These are phyloP conservation scores for Metschnikowia santaceciliae DNA, from an alignment of 805 yeast species.

Conservation along the genomic window DNA sequence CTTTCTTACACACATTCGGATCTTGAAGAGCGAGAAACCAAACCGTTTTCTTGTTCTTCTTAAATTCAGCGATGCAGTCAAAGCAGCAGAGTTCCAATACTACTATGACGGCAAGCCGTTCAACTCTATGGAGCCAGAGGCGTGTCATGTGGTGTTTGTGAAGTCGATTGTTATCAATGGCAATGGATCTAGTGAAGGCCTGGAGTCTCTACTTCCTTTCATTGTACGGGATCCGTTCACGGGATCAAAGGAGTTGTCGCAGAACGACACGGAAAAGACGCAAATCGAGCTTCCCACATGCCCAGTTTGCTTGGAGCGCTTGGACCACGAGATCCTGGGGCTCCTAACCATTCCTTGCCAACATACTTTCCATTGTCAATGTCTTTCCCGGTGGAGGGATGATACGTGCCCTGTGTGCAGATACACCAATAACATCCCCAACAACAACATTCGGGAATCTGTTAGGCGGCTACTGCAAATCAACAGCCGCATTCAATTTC, in stretches of 20 bases:
- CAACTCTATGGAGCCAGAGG: slow-evolving; percentile 85
- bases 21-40: slow-evolving; percentile 61
- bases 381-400: slow-evolving; percentile 84
- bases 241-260: slow-evolving; percentile 8
- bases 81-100: slow-evolving; percentile 62
- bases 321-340: slow-evolving; percentile 80
- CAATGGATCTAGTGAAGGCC: slow-evolving; percentile 9
- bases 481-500: slow-evolving; percentile 18
- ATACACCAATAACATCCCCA: slow-evolving; percentile 52
- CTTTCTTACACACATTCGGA: slow-evolving; percentile 64
- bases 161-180: slow-evolving; percentile 48
- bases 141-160: slow-evolving; percentile 73
- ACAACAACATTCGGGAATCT: slow-evolving; percentile 30
- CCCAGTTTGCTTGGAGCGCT: slow-evolving; percentile 86
- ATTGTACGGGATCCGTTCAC: slow-evolving; percentile 74
- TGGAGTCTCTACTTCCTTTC: slow-evolving; percentile 51
- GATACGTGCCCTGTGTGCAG: slow-evolving; percentile 91
- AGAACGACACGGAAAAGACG: neutral
- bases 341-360: slow-evolving; percentile 85
- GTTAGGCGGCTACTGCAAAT: slow-evolving; percentile 32
- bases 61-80: slow-evolving; percentile 56
- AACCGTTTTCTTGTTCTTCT: slow-evolving; percentile 73
- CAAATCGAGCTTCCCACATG: slow-evolving; percentile 78
- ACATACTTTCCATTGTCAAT: slow-evolving; percentile 88
- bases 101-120: slow-evolving; percentile 69